Percentiles rank a stretch among this genome's conserved stretches.
Conservation (phyloP, 495 filamentous ascomycete species). For the Penicillium robsamsonii region DNA sequence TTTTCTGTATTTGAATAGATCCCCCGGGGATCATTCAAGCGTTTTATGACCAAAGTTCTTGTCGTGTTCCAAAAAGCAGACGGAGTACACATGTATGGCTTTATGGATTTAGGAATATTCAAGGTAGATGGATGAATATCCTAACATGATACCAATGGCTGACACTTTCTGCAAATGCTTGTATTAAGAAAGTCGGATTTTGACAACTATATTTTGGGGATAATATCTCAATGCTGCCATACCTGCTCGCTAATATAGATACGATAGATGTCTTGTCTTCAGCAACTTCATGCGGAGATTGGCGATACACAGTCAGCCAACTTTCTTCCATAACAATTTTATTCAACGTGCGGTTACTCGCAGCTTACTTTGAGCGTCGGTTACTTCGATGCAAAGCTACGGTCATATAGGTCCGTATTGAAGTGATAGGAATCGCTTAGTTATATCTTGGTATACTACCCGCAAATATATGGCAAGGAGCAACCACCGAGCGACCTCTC, state of each 20-base stretch:
- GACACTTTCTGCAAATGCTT: neutral
- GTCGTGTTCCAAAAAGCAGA: neutral
- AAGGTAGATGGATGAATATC: neutral
- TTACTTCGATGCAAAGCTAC: neutral
- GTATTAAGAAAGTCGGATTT: neutral
- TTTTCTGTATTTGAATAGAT: neutral
- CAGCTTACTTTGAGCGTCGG: neutral
- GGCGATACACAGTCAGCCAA: neutral
- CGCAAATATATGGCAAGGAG: neutral
- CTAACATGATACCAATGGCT: neutral
- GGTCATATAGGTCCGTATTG: neutral
- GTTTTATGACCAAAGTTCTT: neutral
- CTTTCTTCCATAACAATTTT: neutral
- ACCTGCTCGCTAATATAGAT: neutral
- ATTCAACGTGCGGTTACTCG: neutral
- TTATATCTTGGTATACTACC: neutral
- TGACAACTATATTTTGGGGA: neutral
- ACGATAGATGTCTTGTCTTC: neutral
- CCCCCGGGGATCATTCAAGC: neutral
- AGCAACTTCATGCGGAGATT: neutral
- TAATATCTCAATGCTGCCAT: neutral
- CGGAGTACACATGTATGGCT: neutral
- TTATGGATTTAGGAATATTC: neutral
- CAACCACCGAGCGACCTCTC: neutral
- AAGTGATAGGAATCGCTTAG: neutral